Evolutionary conservation across 768 basidiomycete genomes (phyloP), one percentile per base, ranked within the genome.

Genomic region (Leccinum rimulosum): DNA sequence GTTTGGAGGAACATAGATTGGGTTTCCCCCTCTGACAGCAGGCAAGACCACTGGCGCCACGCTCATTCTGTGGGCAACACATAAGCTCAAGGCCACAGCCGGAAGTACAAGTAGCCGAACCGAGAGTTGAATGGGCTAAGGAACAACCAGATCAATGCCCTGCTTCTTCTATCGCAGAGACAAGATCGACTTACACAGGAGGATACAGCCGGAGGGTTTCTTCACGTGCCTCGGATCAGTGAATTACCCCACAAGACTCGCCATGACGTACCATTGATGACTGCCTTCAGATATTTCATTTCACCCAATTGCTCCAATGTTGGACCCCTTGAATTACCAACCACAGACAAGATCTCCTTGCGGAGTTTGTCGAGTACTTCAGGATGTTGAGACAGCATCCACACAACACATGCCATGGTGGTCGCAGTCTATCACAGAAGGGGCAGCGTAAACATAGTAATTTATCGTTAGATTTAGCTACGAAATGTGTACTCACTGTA

Each of bases 221-320:
- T 72, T 59, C 33, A 50, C 28, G 58, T 11, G 40, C 35, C 62
- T n/a, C 55, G 17, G 36, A 28, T 50, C 31, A 54, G 54, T 31
- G 40, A 30, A 31, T 30, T 19, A 54, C 15, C 14, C 17, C 14
- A 31, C 22, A 25, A 31, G 19, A 49, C 28, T 48, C 6, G 19
- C 3, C 4, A 45, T 6, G 3, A 55, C 69, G 25, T 56, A 72
- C 71, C 71, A 25, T 73, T 74, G 27, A 79, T 74, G 22, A 79
- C 70, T 25, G 79, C 78, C 27, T 66, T 68, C 51, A 79, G 36
- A 58, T 78, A 80, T 48, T 73, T 78, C 75, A 80, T 76, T 2
- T 69, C 70, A 7, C 67, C 65, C 28, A 76, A 57, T 19, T 75
- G 63, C 8, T 72, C 69, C n/a, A 60, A 58, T 3, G 74, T 75